phyloP scores from a whole-genome alignment of 768 basidiomycete species.

The Boletus patriciae region DNA sequence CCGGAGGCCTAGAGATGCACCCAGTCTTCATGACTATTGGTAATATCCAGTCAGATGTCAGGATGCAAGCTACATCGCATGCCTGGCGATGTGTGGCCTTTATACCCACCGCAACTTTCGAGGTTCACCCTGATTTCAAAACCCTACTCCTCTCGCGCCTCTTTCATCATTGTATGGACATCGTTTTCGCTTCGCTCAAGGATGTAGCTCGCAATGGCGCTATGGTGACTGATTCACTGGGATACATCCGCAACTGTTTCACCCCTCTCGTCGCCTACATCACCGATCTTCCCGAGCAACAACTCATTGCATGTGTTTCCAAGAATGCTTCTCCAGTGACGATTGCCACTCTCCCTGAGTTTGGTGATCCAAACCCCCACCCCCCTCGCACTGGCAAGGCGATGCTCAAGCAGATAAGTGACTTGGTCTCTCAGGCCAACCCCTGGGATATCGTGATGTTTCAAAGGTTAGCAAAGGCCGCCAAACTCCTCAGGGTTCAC shows the following conservation, averaged over 20 bases:
- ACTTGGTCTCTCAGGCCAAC: not conserved
- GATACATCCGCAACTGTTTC: not conserved
- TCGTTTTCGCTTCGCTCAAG: too few relatives aligned
- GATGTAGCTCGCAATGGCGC: too few relatives aligned
- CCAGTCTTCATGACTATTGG: not conserved
- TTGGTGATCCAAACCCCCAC: not conserved
- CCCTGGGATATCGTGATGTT: constrained; percentile 32
- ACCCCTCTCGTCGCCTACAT: not conserved
- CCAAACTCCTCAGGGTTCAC: not conserved
- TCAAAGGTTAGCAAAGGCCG: not conserved
- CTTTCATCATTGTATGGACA: not conserved
- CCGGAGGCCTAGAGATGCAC: constrained; percentile 1
- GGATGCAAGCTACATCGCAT: not conserved
- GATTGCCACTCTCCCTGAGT: not conserved
- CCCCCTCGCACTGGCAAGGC: too few relatives aligned
- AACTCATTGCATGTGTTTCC: not conserved
- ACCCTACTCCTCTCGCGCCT: not conserved
- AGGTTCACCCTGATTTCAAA: not conserved
- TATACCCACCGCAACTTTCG: not conserved
- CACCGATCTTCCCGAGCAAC: not conserved
- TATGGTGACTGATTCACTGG: too few relatives aligned
- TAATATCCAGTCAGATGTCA: not conserved
- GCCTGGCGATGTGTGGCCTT: not conserved
- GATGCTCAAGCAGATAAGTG: not conserved
- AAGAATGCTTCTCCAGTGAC: not conserved